These are phyloP conservation scores for Luzula sylvatica DNA, from an alignment of 176 grass and related monocot species.

Conservation along the genomic window DNA sequence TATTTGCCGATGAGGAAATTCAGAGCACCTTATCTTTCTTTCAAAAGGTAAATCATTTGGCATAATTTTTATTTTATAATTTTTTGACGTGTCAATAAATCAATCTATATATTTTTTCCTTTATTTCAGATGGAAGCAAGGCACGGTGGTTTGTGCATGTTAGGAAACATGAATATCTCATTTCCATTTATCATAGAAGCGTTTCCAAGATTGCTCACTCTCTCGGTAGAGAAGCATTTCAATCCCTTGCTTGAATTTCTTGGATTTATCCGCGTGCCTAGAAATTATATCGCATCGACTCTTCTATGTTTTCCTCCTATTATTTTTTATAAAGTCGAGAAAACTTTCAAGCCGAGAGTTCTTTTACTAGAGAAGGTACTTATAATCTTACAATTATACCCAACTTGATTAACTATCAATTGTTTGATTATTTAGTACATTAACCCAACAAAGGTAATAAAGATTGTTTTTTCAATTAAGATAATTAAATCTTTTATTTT, in stretches of 20 bases:
- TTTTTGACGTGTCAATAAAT: not conserved
- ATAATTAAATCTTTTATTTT: slow-evolving; percentile 26
- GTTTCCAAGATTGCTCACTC: slow-evolving; percentile 74
- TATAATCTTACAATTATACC: not conserved
- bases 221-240: slow-evolving; percentile 55
- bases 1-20: slow-evolving; percentile 59
- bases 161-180: slow-evolving; percentile 41
- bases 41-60: slow-evolving; percentile 52
- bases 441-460: not conserved
- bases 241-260: slow-evolving; percentile 44
- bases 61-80: not conserved
- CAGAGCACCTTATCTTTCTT: slow-evolving; percentile 81
- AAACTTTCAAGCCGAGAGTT: slow-evolving; percentile 58
- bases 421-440: not conserved
- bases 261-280: slow-evolving; percentile 26
- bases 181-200: slow-evolving; percentile 80
- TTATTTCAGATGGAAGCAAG: slow-evolving; percentile 79
- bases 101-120: not conserved
- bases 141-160: slow-evolving; percentile 57
- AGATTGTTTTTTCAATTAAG: slow-evolving; percentile 10
- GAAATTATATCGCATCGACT: slow-evolving; percentile 33
- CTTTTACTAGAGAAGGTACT: slow-evolving; percentile 62
- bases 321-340: slow-evolving; percentile 53
- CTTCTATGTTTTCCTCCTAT: slow-evolving; percentile 64
- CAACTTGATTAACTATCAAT: not conserved